Base-by-base conservation (phyloP, 2,329 filamentous ascomycete species). In the Monosporascus sp. region DNA sequence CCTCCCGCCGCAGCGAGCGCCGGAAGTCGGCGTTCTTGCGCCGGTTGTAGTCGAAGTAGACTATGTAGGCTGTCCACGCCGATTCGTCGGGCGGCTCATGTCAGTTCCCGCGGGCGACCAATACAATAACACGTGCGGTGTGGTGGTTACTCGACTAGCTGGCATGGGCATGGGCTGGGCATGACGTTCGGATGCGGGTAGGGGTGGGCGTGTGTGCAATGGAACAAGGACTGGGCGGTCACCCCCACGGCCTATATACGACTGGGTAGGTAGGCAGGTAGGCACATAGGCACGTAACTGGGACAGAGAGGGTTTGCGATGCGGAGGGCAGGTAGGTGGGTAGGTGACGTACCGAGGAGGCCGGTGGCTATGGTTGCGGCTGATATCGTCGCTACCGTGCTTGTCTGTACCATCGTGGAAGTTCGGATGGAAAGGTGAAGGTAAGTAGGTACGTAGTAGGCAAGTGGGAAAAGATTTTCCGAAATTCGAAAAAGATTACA, bases 1-100 rank as follows among this genome's bases (percentile, higher is more conserved):
- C 86, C 72, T 90, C 88, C 67, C 86, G 84, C 71, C 89, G 88
- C 65, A 88, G 72, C 64, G 80, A 74, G 67, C 83, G 82, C 64
- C 85, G 79, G 75, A 88, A 88, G 62, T 84, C 80, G 65, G 83
- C 73, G 63, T 84, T 76, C 66, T 75, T 78, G 59, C 85, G 82
- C 62, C 85, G 80, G 67, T 81, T 78, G 66, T 84, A 80, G 71
- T 88, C 85, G 70, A 88, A 88, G 73, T 85, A 88, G 62, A 82
- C 69, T 58, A 79, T 83, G 65, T 88, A 88, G 61, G 80, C 83
- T 85, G 22, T 60, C 27, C 9, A 50, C 46, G 24, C 47, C 24
- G 17, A 20, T 18, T 8, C 38, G 17, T 11, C 38, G 38, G 17
- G 38, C 38, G 38, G 17, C 17, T 9, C 38, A 20, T 8, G 38